Percentiles rank a stretch among this genome's conserved stretches.
Evolutionary conservation across 345 rosid species (phyloP).

Genomic region (Populus nigra): DNA sequence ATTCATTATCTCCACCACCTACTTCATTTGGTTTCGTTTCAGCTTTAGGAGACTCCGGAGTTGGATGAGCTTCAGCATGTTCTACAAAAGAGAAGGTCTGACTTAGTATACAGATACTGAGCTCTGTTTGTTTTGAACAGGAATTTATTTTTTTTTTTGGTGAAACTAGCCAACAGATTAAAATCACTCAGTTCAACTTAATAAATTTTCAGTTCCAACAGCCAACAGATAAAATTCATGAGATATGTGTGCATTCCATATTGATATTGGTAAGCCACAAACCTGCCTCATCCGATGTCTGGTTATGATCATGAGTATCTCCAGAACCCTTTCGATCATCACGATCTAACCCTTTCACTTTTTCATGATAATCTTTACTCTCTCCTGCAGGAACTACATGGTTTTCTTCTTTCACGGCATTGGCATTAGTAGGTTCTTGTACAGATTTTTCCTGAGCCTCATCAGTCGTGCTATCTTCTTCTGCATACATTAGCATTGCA

Average conservation of each 20-base stretch:
- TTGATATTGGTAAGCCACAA: not conserved
- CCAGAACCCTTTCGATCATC: constrained; percentile 8
- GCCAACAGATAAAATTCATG: not conserved
- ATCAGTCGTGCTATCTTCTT: constrained; percentile 17
- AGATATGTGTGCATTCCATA: not conserved
- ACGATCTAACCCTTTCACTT: constrained; percentile 10
- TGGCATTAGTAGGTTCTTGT: constrained; percentile 18
- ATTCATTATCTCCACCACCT: constrained; percentile 8
- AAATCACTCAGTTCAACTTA: not conserved
- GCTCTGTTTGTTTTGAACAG: not conserved
- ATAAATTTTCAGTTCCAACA: not conserved
- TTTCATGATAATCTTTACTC: constrained; percentile 9
- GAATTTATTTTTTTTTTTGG: not conserved
- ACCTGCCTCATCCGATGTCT: constrained; percentile 18
- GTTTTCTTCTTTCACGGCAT: constrained; percentile 21
- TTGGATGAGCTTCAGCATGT: constrained; percentile 19
- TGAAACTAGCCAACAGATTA: not conserved
- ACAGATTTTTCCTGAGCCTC: constrained; percentile 12
- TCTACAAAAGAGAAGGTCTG: constrained; percentile 15
- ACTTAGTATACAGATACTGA: not conserved
- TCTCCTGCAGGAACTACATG: constrained; percentile 16
- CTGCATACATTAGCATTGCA: constrained; percentile 20
- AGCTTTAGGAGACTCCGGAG: constrained; percentile 14
- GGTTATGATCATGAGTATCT: constrained; percentile 10
- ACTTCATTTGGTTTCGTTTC: constrained; percentile 20